Percentiles rank a stretch among this genome's conserved stretches.
Evolutionary conservation across 177 flowering plant genomes (phyloP).

Genomic region (Vitis hybrid): DNA sequence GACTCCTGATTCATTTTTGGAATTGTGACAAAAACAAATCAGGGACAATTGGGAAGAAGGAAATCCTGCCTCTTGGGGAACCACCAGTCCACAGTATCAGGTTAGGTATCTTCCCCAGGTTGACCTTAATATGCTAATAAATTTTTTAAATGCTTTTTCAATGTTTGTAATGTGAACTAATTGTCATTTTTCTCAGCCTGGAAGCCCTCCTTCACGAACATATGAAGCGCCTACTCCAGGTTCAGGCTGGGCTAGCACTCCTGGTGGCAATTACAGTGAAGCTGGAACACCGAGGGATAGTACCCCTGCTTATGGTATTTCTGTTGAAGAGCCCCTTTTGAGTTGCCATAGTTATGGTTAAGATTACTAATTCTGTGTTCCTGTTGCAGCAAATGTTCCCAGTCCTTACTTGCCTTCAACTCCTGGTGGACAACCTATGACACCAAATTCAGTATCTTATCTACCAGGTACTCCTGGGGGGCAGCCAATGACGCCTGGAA

Average conservation of each 20-base stretch:
- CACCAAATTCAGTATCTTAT: constrained; percentile 84
- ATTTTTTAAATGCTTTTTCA: background rate
- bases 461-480: constrained; percentile 99
- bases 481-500: constrained; percentile 99
- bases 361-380: background rate
- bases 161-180: background rate
- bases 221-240: constrained; percentile 99
- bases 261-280: constrained; percentile 81
- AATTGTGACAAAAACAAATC: constrained; percentile 8
- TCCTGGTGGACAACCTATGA: constrained; percentile 97
- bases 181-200: constrained; percentile 57
- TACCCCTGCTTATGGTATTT: constrained; percentile 71
- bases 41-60: constrained; percentile 99
- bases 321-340: background rate
- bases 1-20: background rate
- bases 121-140: constrained; percentile 1
- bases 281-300: constrained; percentile 95
- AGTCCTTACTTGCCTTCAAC: constrained; percentile 97
- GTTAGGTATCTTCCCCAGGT: constrained; percentile 29
- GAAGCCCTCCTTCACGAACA: constrained; percentile 83
- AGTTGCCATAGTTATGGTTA: background rate
- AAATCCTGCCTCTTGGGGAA: constrained; percentile 89
- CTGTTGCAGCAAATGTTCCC: constrained; percentile 81
- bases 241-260: constrained; percentile 91
- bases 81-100: constrained; percentile 88